Percentiles rank a stretch among this genome's conserved stretches.
Evolutionary conservation across 78 protist genomes (phyloP).

Genomic region (Dictyostelium brefeldianum): DNA sequence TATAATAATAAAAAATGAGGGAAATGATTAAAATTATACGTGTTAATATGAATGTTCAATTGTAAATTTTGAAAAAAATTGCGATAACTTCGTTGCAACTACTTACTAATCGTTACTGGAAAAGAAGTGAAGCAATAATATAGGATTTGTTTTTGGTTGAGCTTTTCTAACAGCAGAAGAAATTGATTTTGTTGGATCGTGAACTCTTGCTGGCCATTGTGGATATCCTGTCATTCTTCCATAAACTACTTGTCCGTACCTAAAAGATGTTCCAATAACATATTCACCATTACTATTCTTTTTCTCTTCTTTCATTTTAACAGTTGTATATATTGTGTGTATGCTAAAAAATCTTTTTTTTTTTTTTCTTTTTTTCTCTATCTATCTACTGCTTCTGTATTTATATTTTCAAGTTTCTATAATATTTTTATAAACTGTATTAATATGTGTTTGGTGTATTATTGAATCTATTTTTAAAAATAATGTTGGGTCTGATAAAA

Average conservation of each 20-base stretch:
- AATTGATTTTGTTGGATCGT: slow-evolving; percentile 55
- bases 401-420: too few species aligned
- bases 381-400: too few species aligned
- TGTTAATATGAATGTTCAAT: neutral
- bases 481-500: too few species aligned
- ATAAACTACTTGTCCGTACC: slow-evolving; percentile 72
- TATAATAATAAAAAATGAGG: neutral
- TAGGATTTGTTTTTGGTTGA: slow-evolving; percentile 60
- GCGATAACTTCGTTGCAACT: neutral
- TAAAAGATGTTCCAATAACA: slow-evolving; percentile 47
- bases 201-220: slow-evolving; percentile 79
- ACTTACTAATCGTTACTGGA: slow-evolving; percentile 73
- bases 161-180: slow-evolving; percentile 65
- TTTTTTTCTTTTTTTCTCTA: too few species aligned
- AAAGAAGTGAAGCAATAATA: slow-evolving; percentile 54
- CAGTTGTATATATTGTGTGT: neutral
- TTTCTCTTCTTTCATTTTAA: slow-evolving; percentile 27
- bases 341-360: too few species aligned
- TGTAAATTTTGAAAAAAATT: neutral
- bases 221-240: slow-evolving; percentile 81
- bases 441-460: too few species aligned
- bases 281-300: slow-evolving; percentile 20
- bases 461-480: too few species aligned
- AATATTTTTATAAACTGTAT: too few species aligned
- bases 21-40: neutral